These are phyloP conservation scores for Beauveria sp. DNA, from an alignment of 2,329 filamentous ascomycete species.

Conservation along the genomic window DNA sequence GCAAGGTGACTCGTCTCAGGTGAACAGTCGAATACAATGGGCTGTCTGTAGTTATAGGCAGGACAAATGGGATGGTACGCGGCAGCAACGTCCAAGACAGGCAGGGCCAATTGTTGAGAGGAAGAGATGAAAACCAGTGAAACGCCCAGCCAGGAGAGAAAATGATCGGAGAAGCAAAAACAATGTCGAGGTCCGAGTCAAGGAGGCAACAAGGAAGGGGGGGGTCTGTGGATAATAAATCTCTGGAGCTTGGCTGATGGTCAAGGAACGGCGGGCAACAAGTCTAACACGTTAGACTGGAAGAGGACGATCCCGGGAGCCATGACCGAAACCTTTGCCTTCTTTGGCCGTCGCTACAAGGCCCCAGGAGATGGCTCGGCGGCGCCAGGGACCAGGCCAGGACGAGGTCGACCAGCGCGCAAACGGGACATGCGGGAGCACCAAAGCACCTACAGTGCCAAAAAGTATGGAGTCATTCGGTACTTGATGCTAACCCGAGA, in stretches of 20 bases:
- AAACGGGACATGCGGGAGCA: background rate
- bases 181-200: background rate
- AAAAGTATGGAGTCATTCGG: constrained; percentile 3
- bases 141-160: background rate
- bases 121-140: background rate
- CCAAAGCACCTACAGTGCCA: constrained; percentile 2
- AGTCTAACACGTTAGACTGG: background rate
- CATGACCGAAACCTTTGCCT: background rate
- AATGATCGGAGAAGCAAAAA: background rate
- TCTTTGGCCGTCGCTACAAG: background rate
- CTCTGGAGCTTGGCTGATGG: background rate
- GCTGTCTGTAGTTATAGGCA: background rate
- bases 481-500: constrained; percentile 5
- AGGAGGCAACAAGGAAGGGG: constrained; percentile 3
- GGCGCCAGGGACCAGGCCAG: background rate
- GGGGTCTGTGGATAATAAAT: constrained; percentile 7
- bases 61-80: background rate
- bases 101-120: background rate
- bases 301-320: constrained; percentile 1
- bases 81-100: background rate
- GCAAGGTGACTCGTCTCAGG: background rate
- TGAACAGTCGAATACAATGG: background rate
- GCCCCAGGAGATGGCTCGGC: constrained; percentile 2
- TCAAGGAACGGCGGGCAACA: background rate
- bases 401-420: background rate